Evolutionary conservation across 1,284 basidiomycete species (phyloP), one percentile per base, ranked within the genome.

Genomic region (Puccinia hordei): DNA sequence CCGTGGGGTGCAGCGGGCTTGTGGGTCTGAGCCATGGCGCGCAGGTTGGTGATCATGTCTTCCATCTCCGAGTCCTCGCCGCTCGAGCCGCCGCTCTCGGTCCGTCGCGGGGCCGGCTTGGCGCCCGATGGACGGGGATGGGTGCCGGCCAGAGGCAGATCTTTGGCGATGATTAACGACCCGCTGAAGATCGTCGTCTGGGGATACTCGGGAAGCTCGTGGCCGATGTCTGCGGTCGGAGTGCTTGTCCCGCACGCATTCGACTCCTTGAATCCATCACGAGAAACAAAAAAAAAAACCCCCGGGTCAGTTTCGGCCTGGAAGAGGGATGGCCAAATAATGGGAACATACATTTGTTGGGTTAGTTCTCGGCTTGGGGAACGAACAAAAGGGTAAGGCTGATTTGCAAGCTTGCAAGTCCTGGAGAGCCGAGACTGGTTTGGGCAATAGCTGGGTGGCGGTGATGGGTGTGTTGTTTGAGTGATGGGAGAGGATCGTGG

Each of bases 1-100:
- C 22, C 49, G 12, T 22, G 49, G 17, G 24, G 24, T 35, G 4
- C 66, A 13, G 15, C 46, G n/a, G 27, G 66, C 46, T 68, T 68
- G 65, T 19, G 59, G 5, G 68, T 22, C 19, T 44, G 44, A 13
- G 68, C 68, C 8, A 71, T 71, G 49, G 12, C 33, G 19, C 49
- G 44, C 17, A 71, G 22, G 19, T 71, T 71, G 1, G 4, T 15
- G 46, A 71, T 33, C 27, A 71, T 71, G 17, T 71, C 68, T n/a
- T 72, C 69, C 69, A 72, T 55, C 51, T 72, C 69, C 19, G 69
- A 72, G 33, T 72, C 69, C 4, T 53, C 49, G 10, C 69, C 69
- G 15, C 49, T 51, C 19, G 69, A 72, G 27, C 5, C 49, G 27
- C 5, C 49, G 44, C 13, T 38, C 5, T 1, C 51, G 1, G 53